Evolutionary conservation across 2,329 filamentous ascomycete species (phyloP).

Genomic region (Colletotrichum sojae): DNA sequence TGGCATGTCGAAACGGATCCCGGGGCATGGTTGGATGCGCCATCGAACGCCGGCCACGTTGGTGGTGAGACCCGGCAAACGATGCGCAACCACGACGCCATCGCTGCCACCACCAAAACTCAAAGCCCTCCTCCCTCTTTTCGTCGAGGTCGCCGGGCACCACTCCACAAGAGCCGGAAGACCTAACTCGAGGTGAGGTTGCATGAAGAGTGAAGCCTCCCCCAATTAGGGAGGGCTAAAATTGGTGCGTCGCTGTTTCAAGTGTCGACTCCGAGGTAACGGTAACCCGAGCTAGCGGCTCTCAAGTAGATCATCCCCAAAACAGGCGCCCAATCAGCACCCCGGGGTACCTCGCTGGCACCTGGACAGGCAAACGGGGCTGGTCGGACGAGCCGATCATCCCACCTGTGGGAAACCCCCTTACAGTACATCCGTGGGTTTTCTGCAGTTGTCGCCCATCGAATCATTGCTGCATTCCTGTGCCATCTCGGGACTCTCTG

Average conservation of each 20-base stretch:
- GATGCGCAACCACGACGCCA: not conserved
- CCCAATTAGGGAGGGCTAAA: slow-evolving; percentile 19
- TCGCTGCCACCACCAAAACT: too few species aligned
- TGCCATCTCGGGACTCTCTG: too few species aligned
- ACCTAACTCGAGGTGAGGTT: slow-evolving; percentile 13
- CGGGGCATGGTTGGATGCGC: not conserved
- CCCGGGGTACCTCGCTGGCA: slow-evolving; percentile 3
- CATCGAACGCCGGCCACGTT: not conserved
- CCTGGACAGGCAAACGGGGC: slow-evolving; percentile 18
- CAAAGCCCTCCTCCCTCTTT: not conserved
- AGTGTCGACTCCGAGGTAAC: slow-evolving; percentile 31
- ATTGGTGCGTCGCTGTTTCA: slow-evolving; percentile 34
- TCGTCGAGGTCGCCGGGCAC: not conserved
- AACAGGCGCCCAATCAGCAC: slow-evolving; percentile 30
- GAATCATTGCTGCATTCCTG: not conserved
- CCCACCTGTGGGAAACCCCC: slow-evolving; percentile 4
- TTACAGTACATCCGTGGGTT: not conserved
- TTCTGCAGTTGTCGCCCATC: slow-evolving; percentile 1
- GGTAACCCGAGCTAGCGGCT: slow-evolving; percentile 35
- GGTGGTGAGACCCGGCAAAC: slow-evolving; percentile 1
- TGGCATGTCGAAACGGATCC: too few species aligned
- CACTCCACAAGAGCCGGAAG: not conserved
- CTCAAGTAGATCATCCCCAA: slow-evolving; percentile 34
- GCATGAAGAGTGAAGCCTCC: not conserved
- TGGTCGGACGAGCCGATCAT: slow-evolving; percentile 17